Evolutionary conservation across 2,329 filamentous ascomycete genomes (phyloP).

Genomic region (Botrytis cinerea): DNA sequence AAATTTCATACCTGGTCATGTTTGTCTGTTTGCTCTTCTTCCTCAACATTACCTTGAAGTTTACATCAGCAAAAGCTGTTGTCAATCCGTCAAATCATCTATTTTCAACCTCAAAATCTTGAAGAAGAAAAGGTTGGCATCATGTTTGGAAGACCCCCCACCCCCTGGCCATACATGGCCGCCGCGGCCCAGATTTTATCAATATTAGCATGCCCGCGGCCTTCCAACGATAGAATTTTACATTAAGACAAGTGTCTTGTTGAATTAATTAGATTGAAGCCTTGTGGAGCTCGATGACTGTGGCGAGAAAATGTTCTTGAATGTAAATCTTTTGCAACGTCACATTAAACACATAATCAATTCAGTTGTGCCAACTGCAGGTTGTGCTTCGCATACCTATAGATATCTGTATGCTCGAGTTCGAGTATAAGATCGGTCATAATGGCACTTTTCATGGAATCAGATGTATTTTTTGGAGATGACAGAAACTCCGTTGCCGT

Average conservation of each 20-base stretch:
- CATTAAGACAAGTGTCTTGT: not conserved
- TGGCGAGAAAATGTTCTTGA: constrained; percentile 15
- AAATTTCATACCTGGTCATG: not conserved
- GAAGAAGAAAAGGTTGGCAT: not conserved
- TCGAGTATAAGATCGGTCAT: constrained; percentile 1
- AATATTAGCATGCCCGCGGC: constrained; percentile 4
- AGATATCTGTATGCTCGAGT: not conserved
- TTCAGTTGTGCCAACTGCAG: not conserved
- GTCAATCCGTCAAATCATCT: not conserved
- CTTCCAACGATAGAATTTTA: not conserved
- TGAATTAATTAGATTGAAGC: not conserved
- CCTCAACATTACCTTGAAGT: not conserved
- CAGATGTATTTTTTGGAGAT: not conserved
- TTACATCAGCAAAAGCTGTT: not conserved
- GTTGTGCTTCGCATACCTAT: not conserved
- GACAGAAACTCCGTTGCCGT: not conserved
- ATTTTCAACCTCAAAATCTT: not conserved
- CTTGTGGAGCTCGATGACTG: constrained; percentile 12
- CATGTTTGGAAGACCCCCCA: not conserved
- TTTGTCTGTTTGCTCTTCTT: not conserved
- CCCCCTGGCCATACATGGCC: not conserved
- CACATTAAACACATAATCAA: not conserved
- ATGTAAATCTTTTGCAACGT: constrained; percentile 6
- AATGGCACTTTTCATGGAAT: constrained; percentile 15
- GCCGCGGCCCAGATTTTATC: not conserved